A percentile compares a stretch with the other conserved stretches of the same genome.
These are phyloP conservation scores for Tetratostichococcus sp. DNA, from an alignment of 139 green algal species.

Conservation along the genomic window DNA sequence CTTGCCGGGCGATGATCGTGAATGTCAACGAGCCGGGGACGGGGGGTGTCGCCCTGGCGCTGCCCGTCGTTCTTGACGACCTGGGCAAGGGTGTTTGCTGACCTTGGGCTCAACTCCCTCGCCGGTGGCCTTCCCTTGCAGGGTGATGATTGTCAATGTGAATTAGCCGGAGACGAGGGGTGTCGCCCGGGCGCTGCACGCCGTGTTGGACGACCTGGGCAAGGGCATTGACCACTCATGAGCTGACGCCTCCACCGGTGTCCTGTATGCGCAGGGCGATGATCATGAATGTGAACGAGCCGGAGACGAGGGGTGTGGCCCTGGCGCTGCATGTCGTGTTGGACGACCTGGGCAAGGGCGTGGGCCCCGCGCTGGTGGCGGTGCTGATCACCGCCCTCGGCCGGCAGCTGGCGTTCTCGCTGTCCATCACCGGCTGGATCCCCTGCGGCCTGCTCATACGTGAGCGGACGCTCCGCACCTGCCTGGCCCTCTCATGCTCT, in stretches of 20 bases:
- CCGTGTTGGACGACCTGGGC: constrained; percentile 76
- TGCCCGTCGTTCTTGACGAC: constrained; percentile 74
- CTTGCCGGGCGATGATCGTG: constrained; percentile 57
- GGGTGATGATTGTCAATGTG: constrained; percentile 73
- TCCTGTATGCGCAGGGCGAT: constrained; percentile 52
- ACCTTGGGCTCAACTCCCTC: too few relatives aligned
- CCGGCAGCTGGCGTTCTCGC: constrained; percentile 61
- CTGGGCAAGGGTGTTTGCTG: constrained; percentile 71
- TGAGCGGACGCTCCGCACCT: neutral
- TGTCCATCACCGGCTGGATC: constrained; percentile 63
- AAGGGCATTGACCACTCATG: constrained; percentile 69
- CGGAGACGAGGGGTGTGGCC: constrained; percentile 68
- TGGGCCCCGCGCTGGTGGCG: constrained; percentile 70
- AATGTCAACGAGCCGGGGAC: constrained; percentile 81
- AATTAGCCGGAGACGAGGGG: constrained; percentile 77
- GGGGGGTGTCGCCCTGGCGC: constrained; percentile 65
- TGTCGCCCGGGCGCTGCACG: constrained; percentile 68
- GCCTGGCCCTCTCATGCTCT: too few relatives aligned
- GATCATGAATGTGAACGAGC: constrained; percentile 80
- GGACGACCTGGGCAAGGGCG: constrained; percentile 76
- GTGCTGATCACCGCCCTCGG: constrained; percentile 45
- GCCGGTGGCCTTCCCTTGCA: too few relatives aligned
- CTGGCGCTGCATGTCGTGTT: constrained; percentile 69
- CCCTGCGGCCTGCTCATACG: constrained; percentile 61
- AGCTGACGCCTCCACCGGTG: too few relatives aligned